Base-by-base conservation (phyloP, 345 rosid species). In the Euphorbia tirucalli region DNA sequence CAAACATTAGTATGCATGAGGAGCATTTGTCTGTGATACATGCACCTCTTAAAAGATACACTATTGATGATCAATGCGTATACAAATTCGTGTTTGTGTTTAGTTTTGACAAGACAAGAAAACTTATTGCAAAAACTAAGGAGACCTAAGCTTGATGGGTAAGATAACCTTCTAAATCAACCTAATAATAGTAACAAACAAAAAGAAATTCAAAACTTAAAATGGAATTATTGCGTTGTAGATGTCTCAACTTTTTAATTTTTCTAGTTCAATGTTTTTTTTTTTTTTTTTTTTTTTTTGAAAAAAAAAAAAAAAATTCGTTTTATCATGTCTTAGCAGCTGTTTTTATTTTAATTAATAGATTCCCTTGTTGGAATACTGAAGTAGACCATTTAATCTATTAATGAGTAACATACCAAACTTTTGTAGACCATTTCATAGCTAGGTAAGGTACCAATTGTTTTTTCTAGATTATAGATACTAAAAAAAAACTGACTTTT, bases 1-100 rank as follows among this genome's bases (percentile, higher is more conserved):
- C 46, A 50, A 44, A 41, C 46, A 43, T 65, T 19, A 63, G 67
- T 21, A 41, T 31, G 16, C 19, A 60, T 61, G 49, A 28, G 67
- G 58, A 21, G 52, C 46, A 31, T 24, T n/a, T 31, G 54, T 25
- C 30, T 7, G 1, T 72, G 70, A 11, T 54, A 15, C 37, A n/a
- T 69, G 63, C 58, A n/a, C 19, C 39, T 48, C 57, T 44, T 44
- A 21, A 18, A 41, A 44, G 39, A 48, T 27, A 24, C 16, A 44
- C 10, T 44, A 46, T 46, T 13, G 18, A 46, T 46, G 11, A 46
- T 46, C 52, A 46, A n/a, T 52, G 5, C 11, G 50, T 50, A 13
- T n/a, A 8, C 11, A 4, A 0, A 18, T 16, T 0, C 11, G 6
- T 50, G 21, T 50, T 2, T 50, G 22, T 18, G 22, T 6, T 50